Evolutionary conservation across 495 filamentous ascomycete species (phyloP), one percentile per base, ranked within the genome.

Genomic region (Apodospora peruviana): DNA sequence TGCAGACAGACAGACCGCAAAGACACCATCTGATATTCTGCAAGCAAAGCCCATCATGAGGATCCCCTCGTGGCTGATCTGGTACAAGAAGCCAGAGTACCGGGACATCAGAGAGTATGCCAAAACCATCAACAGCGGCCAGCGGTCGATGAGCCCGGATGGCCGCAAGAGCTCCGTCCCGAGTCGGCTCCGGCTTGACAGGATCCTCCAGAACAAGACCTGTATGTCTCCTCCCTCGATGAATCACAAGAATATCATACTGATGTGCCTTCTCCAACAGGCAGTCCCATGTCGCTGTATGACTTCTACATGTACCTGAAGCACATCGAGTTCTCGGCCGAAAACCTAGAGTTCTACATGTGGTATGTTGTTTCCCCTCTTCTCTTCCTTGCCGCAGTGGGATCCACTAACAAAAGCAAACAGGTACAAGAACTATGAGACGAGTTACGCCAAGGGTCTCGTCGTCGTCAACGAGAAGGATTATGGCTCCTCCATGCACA

Each of bases 341-440:
- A 68, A 52, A 68, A 68, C 36, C 76, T 90, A 47, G 83, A 88
- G 59, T 85, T 87, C 36, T 88, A 89, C 58, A 79, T 86, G 22
- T 89, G 85, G 86, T 90, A 87, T 21, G 42, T 18, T 43, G n/a
- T n/a, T n/a, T n/a, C n/a, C n/a, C n/a, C n/a, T n/a, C n/a, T 1
- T 1, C 43, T 20, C 16, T 10, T 7, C 18, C 11, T 45, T 45
- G 43, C 16, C 20, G 24, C 5, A 34, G 4, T 18, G 1, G 12
- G 11, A 19, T 12, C 4, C 21, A 1, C 16, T 8, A 4, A 20
- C 1, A 43, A 23, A 1, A 12, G 22, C 32, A 5, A 14, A 2
- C 44, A 69, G 66, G 66, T 71, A 58, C 61, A 68, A 67, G 50
- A 70, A 69, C 58, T 72, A 69, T 32, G 67, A 72, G 47, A 45